phyloP scores from a whole-genome alignment of 2,329 filamentous ascomycete genomes.

The Hypoxylon sp. region DNA sequence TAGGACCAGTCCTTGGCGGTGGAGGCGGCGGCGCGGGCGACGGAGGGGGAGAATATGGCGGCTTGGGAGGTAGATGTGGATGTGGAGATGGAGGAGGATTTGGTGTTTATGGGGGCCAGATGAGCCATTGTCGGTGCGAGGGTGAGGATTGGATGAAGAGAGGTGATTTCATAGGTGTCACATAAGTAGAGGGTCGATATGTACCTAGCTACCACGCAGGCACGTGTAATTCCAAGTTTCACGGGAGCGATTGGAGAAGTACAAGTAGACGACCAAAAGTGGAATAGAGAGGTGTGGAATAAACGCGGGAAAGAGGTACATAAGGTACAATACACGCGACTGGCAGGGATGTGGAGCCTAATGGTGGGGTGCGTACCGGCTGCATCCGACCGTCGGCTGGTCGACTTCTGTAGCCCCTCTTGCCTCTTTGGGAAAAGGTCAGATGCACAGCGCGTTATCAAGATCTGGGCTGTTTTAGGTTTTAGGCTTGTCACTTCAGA shows the following conservation, averaged over 20 bases:
- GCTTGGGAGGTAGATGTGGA: constrained; percentile 46
- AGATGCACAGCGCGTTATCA: constrained; percentile 32
- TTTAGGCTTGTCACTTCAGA: constrained; percentile 20
- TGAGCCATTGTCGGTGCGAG: constrained; percentile 53
- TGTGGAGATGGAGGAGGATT: neutral
- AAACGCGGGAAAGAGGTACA: constrained; percentile 8
- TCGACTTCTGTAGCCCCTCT: constrained; percentile 34
- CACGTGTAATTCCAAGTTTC: neutral
- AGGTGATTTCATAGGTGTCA: neutral
- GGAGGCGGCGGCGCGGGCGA: constrained; percentile 81
- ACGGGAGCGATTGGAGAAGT: neutral
- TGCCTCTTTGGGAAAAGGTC: constrained; percentile 27
- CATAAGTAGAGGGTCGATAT: neutral
- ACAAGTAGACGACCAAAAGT: neutral
- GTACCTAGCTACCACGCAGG: constrained; percentile 15
- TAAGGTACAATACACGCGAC: constrained; percentile 30
- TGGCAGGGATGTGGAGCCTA: constrained; percentile 21
- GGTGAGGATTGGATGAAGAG: neutral
- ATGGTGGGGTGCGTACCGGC: constrained; percentile 30
- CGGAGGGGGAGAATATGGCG: constrained; percentile 77
- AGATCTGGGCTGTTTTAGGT: constrained; percentile 21
- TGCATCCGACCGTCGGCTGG: constrained; percentile 18
- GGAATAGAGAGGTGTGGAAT: neutral
- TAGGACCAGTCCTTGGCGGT: constrained; percentile 93
- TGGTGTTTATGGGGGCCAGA: constrained; percentile 41